Evolutionary conservation across 768 basidiomycete species (phyloP).

Genomic region (Rhizopogon vesiculosus): DNA sequence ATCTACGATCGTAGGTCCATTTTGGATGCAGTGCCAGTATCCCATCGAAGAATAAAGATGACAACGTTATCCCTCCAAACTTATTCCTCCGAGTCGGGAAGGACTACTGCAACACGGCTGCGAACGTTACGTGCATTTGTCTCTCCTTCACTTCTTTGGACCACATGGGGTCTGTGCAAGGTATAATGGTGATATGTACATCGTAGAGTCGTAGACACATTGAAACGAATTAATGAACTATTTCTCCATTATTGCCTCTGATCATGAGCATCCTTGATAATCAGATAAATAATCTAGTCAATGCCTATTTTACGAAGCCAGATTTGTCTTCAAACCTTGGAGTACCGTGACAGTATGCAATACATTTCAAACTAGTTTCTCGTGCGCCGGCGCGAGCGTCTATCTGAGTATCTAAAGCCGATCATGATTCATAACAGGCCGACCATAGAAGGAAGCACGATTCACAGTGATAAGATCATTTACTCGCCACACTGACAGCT

Average conservation of each 20-base stretch:
- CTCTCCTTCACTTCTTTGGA: neutral
- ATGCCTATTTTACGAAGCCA: too few species aligned
- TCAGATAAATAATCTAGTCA: too few species aligned
- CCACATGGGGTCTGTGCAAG: neutral
- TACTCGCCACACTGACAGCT: neutral
- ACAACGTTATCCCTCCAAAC: neutral
- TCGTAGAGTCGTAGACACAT: neutral
- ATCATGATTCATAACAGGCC: too few species aligned
- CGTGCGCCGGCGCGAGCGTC: too few species aligned
- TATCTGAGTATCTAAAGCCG: too few species aligned
- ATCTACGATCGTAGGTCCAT: conserved; percentile 13
- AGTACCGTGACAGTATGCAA: too few species aligned
- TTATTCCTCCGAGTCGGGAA: too few species aligned
- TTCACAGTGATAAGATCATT: neutral
- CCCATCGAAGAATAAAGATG: conserved; percentile 16
- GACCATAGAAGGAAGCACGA: neutral
- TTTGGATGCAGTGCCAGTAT: conserved; percentile 23
- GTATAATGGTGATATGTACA: neutral
- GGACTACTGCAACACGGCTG: neutral
- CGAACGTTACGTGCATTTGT: neutral
- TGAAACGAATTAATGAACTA: neutral
- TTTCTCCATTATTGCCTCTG: neutral
- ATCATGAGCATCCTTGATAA: too few species aligned
- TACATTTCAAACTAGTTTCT: too few species aligned
- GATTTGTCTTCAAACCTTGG: too few species aligned